Evolutionary conservation across 805 yeast genomes (phyloP).

Genomic region (Schwanniomyces pseudopolymorphus): DNA sequence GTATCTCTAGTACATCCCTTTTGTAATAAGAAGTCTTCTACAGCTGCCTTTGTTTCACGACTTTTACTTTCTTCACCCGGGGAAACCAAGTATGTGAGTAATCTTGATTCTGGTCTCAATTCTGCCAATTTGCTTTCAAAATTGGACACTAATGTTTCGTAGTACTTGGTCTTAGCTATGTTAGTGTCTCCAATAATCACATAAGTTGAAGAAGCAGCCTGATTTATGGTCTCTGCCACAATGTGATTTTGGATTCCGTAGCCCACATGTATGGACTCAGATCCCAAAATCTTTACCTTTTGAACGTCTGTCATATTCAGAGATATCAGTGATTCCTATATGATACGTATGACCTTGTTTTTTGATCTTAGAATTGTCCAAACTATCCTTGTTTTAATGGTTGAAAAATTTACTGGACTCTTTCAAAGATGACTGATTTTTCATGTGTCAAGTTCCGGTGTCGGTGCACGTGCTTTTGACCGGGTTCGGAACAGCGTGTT

Average conservation of each 20-base stretch:
- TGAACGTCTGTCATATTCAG: conserved; percentile 24
- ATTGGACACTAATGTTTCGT: conserved; percentile 43
- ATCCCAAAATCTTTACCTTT: conserved; percentile 76
- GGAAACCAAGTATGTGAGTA: conserved; percentile 70
- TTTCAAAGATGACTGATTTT: not conserved
- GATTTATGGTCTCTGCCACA: conserved; percentile 59
- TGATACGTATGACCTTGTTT: not conserved
- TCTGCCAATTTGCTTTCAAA: conserved; percentile 38
- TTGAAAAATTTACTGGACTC: not conserved
- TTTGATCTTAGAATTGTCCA: not conserved
- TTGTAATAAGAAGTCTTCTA: conserved; percentile 81
- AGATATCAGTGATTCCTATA: not conserved
- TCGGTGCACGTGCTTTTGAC: not conserved
- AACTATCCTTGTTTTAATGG: not conserved
- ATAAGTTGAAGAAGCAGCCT: conserved; percentile 82
- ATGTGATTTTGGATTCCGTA: conserved; percentile 75
- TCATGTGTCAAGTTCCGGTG: not conserved
- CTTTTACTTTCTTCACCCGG: conserved; percentile 94
- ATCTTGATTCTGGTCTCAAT: conserved; percentile 55
- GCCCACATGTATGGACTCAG: conserved; percentile 87
- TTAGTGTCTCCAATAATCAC: conserved; percentile 87
- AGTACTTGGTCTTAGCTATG: conserved; percentile 64
- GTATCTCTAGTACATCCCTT: conserved; percentile 96
- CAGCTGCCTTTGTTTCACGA: conserved; percentile 84
- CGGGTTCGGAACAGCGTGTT: not conserved